Percentiles rank a stretch among this genome's conserved stretches.
Conservation (phyloP, 345 rosid genomes). For the Capsella bursapastoris region DNA sequence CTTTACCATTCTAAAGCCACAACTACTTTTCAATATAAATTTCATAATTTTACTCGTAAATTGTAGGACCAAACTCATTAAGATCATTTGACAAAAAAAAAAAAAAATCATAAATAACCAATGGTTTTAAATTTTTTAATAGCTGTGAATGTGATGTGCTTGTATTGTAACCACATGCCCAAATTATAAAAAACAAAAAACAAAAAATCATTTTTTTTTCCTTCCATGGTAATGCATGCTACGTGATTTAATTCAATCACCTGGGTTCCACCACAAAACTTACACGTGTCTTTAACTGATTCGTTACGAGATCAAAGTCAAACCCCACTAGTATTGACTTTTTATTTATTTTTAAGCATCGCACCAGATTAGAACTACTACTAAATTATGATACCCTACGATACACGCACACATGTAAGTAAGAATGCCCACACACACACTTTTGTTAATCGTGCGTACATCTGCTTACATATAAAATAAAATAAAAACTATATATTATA, state of each 20-base stretch:
- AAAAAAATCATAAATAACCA: constrained; percentile 11
- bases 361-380: constrained; percentile 33
- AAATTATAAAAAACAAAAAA: not conserved
- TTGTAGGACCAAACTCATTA: constrained; percentile 21
- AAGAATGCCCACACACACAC: constrained; percentile 2
- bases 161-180: constrained; percentile 39
- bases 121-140: not conserved
- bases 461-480: constrained; percentile 2
- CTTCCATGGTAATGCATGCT: constrained; percentile 34
- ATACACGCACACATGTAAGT: constrained; percentile 31
- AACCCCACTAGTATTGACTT: constrained; percentile 44
- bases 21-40: constrained; percentile 1
- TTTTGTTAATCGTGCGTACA: constrained; percentile 43
- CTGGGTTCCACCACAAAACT: constrained; percentile 20
- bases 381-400: constrained; percentile 23
- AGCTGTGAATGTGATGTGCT: constrained; percentile 39
- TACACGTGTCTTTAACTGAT: constrained; percentile 22
- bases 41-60: not conserved
- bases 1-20: constrained; percentile 2
- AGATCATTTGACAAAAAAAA: constrained; percentile 1
- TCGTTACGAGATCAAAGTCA: constrained; percentile 20
- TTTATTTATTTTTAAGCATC: constrained; percentile 4
- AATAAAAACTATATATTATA: not conserved
- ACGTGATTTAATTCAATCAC: constrained; percentile 40
- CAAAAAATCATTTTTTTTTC: not conserved